These are phyloP conservation scores for Arabis alpina DNA, from an alignment of 345 rosid genomes.

Conservation along the genomic window DNA sequence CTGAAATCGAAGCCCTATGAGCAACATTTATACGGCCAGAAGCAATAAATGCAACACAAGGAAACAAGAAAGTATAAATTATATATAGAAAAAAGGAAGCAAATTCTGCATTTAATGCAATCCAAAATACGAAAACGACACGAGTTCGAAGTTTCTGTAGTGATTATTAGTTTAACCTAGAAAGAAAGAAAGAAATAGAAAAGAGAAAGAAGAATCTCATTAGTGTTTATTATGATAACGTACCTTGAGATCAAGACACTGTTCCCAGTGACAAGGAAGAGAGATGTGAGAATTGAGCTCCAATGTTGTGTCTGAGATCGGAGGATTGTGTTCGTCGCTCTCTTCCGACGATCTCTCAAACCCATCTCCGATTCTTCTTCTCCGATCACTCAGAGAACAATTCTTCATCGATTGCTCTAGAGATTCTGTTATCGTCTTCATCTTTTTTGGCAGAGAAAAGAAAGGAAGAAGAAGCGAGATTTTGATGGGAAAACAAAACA, in stretches of 20 bases:
- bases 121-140: conserved; percentile 45
- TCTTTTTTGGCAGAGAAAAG: conserved; percentile 41
- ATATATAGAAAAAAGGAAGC: background rate
- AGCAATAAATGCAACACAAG: conserved; percentile 49
- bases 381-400: conserved; percentile 60
- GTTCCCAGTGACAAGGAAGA: conserved; percentile 96
- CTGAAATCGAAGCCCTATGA: conserved; percentile 29
- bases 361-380: conserved; percentile 38
- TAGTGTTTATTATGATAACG: too few relatives aligned
- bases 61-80: conserved; percentile 40
- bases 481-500: conserved; percentile 21
- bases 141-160: conserved; percentile 40
- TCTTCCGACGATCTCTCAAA: conserved; percentile 57
- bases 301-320: conserved; percentile 56
- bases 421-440: conserved; percentile 72
- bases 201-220: conserved; percentile 13
- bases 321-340: conserved; percentile 41
- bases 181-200: too few relatives aligned
- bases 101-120: conserved; percentile 59
- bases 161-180: conserved; percentile 36
- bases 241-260: conserved; percentile 97
- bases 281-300: conserved; percentile 88
- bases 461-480: conserved; percentile 28
- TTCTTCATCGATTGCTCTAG: conserved; percentile 76
- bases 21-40: conserved; percentile 26